These are phyloP conservation scores for Wickerhamomyces sp. DNA, from an alignment of 1,139 yeast genomes.

Conservation along the genomic window DNA sequence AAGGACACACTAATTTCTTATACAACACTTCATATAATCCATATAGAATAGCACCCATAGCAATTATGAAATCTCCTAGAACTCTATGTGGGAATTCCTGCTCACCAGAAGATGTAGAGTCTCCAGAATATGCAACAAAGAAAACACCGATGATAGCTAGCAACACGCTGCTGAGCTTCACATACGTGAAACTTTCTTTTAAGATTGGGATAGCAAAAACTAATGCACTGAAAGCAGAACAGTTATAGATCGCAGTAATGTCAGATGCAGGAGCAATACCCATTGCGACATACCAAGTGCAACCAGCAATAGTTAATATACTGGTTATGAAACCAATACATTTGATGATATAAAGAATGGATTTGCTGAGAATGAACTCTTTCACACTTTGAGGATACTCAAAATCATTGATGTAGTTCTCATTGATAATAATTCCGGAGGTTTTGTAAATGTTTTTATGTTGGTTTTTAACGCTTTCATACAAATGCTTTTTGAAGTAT, in stretches of 20 bases:
- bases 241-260: slow-evolving; percentile 86
- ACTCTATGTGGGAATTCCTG: slow-evolving; percentile 53
- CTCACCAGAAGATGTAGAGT: slow-evolving; percentile 23
- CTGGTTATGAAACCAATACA: slow-evolving; percentile 45
- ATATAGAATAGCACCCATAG: slow-evolving; percentile 74
- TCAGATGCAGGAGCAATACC: slow-evolving; percentile 78
- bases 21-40: slow-evolving; percentile 85
- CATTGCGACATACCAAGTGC: slow-evolving; percentile 86
- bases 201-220: slow-evolving; percentile 77
- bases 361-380: slow-evolving; percentile 38
- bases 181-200: slow-evolving; percentile 58
- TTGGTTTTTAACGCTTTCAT: slow-evolving; percentile 33
- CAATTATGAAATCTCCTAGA: slow-evolving; percentile 68
- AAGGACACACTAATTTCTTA: slow-evolving; percentile 74
- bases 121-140: slow-evolving; percentile 72
- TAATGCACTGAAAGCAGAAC: slow-evolving; percentile 85
- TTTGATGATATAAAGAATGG: slow-evolving; percentile 44
- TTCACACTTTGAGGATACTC: slow-evolving; percentile 35
- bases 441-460: slow-evolving; percentile 37
- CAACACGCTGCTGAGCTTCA: slow-evolving; percentile 64
- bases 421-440: slow-evolving; percentile 27
- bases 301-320: slow-evolving; percentile 71
- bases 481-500: slow-evolving; percentile 23
- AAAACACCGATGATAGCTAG: slow-evolving; percentile 74
- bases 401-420: slow-evolving; percentile 23